A percentile compares a stretch with the other conserved stretches of the same genome.
phyloP scores from a whole-genome alignment of 202 grass and related monocot species.

The Dendrocalamus latiflorus region DNA sequence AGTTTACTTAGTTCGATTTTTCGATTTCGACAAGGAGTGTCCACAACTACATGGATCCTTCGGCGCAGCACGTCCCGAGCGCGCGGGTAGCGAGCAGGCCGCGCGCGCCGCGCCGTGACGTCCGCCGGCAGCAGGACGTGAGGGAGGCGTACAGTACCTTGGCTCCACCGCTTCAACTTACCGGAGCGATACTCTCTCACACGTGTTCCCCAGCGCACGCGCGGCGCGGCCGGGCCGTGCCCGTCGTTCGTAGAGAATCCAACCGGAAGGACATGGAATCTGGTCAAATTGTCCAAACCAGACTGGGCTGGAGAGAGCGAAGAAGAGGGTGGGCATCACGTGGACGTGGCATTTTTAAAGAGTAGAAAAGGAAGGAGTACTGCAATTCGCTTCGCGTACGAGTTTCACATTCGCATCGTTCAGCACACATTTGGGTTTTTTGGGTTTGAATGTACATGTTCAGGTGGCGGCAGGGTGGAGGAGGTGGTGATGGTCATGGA shows the following conservation, averaged over 20 bases:
- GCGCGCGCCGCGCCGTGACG: not conserved
- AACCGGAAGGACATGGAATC: slow-evolving; percentile 7
- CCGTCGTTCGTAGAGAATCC: not conserved
- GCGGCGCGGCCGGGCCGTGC: not conserved
- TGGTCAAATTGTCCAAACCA: slow-evolving; percentile 11
- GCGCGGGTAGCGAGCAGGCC: not conserved
- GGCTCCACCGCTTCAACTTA: not conserved
- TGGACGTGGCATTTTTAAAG: not conserved
- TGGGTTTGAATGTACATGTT: not conserved
- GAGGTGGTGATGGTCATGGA: too few species aligned
- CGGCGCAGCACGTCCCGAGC: not conserved
- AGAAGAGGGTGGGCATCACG: slow-evolving; percentile 15
- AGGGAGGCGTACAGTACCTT: not conserved
- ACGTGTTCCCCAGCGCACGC: slow-evolving; percentile 34
- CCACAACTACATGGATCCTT: not conserved
- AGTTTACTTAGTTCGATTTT: too few species aligned
- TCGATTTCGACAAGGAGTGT: too few species aligned
- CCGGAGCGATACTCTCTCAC: not conserved
- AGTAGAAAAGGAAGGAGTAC: not conserved
- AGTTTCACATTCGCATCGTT: not conserved
- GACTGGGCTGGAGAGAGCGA: too few species aligned
- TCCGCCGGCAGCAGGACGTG: slow-evolving; percentile 13
- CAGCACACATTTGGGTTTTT: not conserved
- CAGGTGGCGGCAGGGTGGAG: not conserved
- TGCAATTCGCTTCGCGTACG: not conserved